A percentile compares a stretch with the other conserved stretches of the same genome.
Conservation (phyloP, 1,284 basidiomycete genomes). For the Coniferiporia sulphurascens region DNA sequence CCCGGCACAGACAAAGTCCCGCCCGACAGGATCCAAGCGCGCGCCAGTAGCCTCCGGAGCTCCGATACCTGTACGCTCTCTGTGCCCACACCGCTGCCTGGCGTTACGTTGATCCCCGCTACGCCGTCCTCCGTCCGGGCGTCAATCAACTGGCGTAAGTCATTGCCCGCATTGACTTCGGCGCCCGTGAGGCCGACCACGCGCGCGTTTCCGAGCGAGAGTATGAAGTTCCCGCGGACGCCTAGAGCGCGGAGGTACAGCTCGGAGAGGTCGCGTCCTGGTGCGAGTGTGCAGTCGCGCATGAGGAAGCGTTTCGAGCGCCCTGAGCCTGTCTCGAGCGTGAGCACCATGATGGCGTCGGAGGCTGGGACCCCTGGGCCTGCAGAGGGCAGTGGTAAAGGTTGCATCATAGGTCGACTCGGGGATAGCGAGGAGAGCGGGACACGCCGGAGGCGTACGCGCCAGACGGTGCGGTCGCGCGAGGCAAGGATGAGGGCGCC, state of each 20-base stretch:
- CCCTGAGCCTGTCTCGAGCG: conserved; percentile 14
- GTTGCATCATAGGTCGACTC: background rate
- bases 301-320: conserved; percentile 15
- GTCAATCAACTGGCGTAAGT: background rate
- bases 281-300: conserved; percentile 10
- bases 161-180: background rate
- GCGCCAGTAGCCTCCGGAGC: background rate
- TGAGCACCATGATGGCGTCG: conserved; percentile 5
- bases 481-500: conserved; percentile 16
- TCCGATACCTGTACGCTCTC: background rate
- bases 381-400: background rate
- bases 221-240: conserved; percentile 9
- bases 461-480: conserved; percentile 17
- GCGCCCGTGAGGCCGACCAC: background rate
- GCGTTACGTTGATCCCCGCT: background rate
- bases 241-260: conserved; percentile 2
- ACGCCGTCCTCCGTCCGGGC: background rate
- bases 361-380: background rate
- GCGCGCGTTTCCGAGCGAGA: conserved; percentile 6
- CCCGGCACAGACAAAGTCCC: conserved; percentile 1
- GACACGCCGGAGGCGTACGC: conserved; percentile 8
- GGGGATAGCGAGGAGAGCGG: background rate
- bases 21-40: conserved; percentile 1
- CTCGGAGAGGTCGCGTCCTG: conserved; percentile 14
- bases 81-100: background rate